A percentile compares a stretch with the other conserved stretches of the same genome.
phyloP scores from a whole-genome alignment of 768 basidiomycete genomes.

The Mycena leptocephala region DNA sequence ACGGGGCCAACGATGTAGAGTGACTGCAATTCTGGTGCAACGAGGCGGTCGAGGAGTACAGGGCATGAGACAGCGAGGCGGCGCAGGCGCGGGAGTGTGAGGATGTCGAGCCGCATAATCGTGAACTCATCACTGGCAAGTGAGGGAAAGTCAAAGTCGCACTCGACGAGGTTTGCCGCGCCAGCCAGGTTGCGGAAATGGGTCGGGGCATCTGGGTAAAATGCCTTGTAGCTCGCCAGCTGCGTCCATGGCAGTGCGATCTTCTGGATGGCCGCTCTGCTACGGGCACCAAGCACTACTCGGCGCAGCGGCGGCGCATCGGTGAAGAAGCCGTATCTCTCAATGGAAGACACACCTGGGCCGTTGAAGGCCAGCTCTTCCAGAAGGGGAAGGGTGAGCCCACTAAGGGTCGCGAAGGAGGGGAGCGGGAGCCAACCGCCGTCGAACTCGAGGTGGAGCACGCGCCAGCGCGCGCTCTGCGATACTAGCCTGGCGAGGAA shows the following conservation, averaged over 20 bases:
- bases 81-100: too few species aligned
- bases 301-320: neutral
- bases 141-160: too few species aligned
- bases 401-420: neutral
- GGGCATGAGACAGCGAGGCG: too few species aligned
- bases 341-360: too few species aligned
- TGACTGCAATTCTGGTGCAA: neutral
- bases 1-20: neutral
- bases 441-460: neutral
- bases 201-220: neutral
- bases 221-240: neutral
- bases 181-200: neutral
- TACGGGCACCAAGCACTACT: neutral
- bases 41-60: neutral
- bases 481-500: neutral
- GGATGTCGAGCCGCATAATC: too few species aligned
- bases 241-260: slow-evolving; percentile 2
- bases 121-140: too few species aligned
- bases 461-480: neutral
- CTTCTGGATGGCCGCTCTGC: neutral
- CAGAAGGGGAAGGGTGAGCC: neutral
- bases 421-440: neutral
- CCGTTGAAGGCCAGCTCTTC: neutral
- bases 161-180: too few species aligned
- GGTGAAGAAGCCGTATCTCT: neutral